These are phyloP conservation scores for Fusarium nelsonii DNA, from an alignment of 2,329 filamentous ascomycete species.

Conservation along the genomic window DNA sequence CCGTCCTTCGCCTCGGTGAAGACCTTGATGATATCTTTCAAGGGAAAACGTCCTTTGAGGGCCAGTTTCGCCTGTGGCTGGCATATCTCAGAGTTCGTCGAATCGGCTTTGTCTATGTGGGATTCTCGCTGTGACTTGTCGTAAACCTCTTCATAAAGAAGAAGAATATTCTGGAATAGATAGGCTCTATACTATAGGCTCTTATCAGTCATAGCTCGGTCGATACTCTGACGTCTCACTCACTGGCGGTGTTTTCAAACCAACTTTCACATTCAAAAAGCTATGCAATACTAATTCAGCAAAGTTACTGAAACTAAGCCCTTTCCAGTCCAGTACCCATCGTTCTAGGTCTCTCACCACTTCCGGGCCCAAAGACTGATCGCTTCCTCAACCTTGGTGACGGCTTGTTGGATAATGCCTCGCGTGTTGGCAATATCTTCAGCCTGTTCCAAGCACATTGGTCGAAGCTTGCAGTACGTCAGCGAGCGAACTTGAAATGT, in stretches of 20 bases:
- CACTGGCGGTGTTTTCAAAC: neutral
- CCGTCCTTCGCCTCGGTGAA: fast-evolving
- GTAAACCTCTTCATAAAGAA: neutral
- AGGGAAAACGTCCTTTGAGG: neutral
- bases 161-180: neutral
- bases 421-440: neutral
- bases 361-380: neutral
- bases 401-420: neutral
- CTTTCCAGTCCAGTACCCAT: neutral
- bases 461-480: neutral
- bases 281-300: neutral
- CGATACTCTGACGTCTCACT: neutral
- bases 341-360: neutral
- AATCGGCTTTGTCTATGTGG: neutral
- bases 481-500: neutral
- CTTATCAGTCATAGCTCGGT: neutral
- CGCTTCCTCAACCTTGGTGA: neutral
- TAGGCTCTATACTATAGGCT: neutral
- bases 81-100: neutral
- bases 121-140: neutral
- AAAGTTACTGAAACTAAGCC: neutral
- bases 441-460: neutral
- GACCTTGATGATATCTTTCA: fast-evolving
- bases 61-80: neutral
- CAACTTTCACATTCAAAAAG: neutral